These are phyloP conservation scores for Leccinum olivaceopallidum DNA, from an alignment of 768 basidiomycete genomes.

Conservation along the genomic window DNA sequence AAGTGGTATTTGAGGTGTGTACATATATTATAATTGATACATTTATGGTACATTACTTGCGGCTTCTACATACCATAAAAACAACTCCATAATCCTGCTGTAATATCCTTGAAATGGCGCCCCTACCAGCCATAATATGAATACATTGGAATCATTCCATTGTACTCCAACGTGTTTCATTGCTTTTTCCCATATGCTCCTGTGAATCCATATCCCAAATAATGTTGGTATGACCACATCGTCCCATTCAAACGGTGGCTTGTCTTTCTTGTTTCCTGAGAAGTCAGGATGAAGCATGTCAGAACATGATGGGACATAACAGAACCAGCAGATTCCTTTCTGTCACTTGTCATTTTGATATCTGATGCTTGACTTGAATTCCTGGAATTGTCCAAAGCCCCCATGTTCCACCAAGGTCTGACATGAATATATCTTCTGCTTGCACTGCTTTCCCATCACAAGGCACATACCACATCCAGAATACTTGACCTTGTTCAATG, in stretches of 20 bases:
- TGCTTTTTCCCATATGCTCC: too few relatives aligned
- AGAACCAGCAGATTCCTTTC: neutral
- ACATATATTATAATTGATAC: too few relatives aligned
- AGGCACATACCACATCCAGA: neutral
- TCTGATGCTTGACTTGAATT: too few relatives aligned
- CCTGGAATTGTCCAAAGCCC: neutral
- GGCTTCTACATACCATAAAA: too few relatives aligned
- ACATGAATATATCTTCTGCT: neutral
- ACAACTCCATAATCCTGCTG: too few relatives aligned
- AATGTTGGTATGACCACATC: neutral
- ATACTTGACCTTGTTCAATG: neutral
- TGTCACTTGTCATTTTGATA: neutral
- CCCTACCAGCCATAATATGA: too few relatives aligned
- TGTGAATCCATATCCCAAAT: neutral
- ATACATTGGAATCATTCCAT: too few relatives aligned
- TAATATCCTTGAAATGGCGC: too few relatives aligned
- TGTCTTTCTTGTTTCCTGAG: too few relatives aligned
- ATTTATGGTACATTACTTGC: too few relatives aligned
- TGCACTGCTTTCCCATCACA: neutral
- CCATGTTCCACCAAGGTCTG: neutral
- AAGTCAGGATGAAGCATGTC: neutral
- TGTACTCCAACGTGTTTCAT: too few relatives aligned
- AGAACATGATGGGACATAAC: neutral
- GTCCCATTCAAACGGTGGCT: neutral
- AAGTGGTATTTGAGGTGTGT: too few relatives aligned